Base-by-base conservation (phyloP, 2,329 filamentous ascomycete genomes). In the Phyllosticta citrichinensis region DNA sequence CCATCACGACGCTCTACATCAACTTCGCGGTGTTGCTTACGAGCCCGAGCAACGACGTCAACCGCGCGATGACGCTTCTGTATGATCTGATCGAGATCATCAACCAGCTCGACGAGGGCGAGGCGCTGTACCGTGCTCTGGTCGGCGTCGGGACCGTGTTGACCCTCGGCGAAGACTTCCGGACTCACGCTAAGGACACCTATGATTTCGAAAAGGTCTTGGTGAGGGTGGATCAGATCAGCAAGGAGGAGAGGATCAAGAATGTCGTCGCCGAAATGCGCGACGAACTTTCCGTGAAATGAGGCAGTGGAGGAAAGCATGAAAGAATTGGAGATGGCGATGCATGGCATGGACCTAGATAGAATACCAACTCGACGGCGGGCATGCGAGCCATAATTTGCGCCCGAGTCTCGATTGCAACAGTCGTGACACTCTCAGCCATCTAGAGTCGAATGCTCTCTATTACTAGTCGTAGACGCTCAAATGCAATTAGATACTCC, bases 91-190 rank as follows among this genome's bases (percentile, higher is more conserved):
- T 81, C 1, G 79, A 80, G 61, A 81, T 93, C 0, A 74, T 96
- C 1, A 75, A 78, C 5, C 81, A 79, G 3, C 86, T 89, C 64
- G 84, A 80, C 2, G 92, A 97, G 67, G 83, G 86, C 0, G 94
- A 97, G 71, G 89, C 90, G 0, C 76, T 94, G 3, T 97, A 92
- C 71, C 85, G 94, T 22, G 84, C 85, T 0, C 79, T 97, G 5
- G 89, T 96, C 6, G 90, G 89, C 0, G 75, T 93, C 0, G 95
- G 94, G 0, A 99, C 92, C 1, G 71, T 95, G 62, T 72, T 91
- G 24, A 79, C 78, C 5, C 76, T 88, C 14, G 80, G 85, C n/a
- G 76, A 77, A 6, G 81, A 86, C 60, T 81, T 87, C 62, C 81
- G 78, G 65, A 76, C 77, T 66, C 80, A 82, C 47, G 81, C 82